These are phyloP conservation scores for Magnaporthiopsis rhizophila DNA, from an alignment of 2,329 filamentous ascomycete species.

Conservation along the genomic window DNA sequence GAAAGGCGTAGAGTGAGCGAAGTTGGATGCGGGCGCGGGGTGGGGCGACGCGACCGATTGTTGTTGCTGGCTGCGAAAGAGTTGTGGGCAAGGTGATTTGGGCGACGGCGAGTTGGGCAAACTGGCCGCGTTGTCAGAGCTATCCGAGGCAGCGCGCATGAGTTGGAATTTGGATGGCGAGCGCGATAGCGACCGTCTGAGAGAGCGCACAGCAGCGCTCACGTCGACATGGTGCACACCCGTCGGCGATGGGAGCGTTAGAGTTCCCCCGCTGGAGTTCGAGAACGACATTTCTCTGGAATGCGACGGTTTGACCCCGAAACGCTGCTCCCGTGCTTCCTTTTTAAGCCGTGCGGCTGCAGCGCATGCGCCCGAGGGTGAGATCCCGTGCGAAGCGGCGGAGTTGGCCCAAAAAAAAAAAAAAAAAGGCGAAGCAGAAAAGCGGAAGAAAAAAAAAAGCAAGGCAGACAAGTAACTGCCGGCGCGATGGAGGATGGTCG, in stretches of 20 bases:
- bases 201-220: slow-evolving; percentile 70
- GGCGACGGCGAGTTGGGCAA: slow-evolving; percentile 50
- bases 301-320: slow-evolving; percentile 4
- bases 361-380: neutral
- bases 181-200: slow-evolving; percentile 80
- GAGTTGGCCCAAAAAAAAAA: neutral
- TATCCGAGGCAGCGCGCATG: slow-evolving; percentile 37
- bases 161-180: slow-evolving; percentile 89
- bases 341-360: neutral
- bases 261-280: slow-evolving; percentile 60
- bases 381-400: neutral
- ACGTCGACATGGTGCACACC: slow-evolving; percentile 76
- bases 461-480: too few relatives aligned
- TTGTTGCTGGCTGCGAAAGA: slow-evolving; percentile 17
- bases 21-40: slow-evolving; percentile 8
- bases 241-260: slow-evolving; percentile 82
- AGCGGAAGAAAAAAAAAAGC: neutral
- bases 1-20: slow-evolving; percentile 3
- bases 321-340: neutral
- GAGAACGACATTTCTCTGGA: slow-evolving; percentile 47
- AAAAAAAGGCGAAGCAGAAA: neutral
- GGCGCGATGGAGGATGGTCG: neutral
- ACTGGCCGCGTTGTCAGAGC: slow-evolving; percentile 40
- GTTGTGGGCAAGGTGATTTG: slow-evolving; percentile 37
- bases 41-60: slow-evolving; percentile 6